A percentile compares a stretch with the other conserved stretches of the same genome.
These are phyloP conservation scores for Chlamydomonas incerta DNA, from an alignment of 139 green algal species.

Conservation along the genomic window DNA sequence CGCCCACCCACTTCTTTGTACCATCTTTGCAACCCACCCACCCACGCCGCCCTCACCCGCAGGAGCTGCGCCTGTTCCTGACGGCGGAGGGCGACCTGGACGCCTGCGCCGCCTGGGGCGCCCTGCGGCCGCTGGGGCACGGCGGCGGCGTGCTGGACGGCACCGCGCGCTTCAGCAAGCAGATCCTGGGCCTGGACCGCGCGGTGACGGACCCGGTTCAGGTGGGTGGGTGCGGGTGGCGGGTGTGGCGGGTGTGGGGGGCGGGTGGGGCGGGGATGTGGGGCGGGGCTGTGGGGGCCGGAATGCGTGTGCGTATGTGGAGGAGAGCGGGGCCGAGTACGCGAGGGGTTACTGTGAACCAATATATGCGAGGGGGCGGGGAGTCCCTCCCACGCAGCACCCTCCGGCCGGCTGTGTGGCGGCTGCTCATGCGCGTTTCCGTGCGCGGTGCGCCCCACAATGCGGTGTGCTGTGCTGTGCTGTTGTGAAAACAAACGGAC, in stretches of 20 bases:
- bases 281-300: not conserved
- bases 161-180: slow-evolving; percentile 74
- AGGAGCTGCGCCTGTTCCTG: slow-evolving; percentile 91
- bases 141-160: slow-evolving; percentile 76
- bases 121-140: slow-evolving; percentile 65
- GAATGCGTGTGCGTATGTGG: not conserved
- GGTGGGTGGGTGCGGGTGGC: slow-evolving; percentile 25
- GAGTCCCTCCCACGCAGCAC: too few species aligned
- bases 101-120: slow-evolving; percentile 64
- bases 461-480: too few species aligned
- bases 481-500: too few species aligned
- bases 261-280: not conserved
- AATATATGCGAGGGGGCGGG: too few species aligned
- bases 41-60: not conserved
- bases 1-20: too few species aligned
- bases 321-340: not conserved
- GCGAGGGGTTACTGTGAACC: too few species aligned
- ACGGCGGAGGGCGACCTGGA: slow-evolving; percentile 77
- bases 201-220: slow-evolving; percentile 74
- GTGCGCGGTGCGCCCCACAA: too few species aligned
- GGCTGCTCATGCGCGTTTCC: too few species aligned
- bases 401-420: too few species aligned
- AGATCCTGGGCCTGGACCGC: slow-evolving; percentile 76
- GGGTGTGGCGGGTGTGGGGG: not conserved
- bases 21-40: not conserved